Conservation (phyloP, 2,329 filamentous ascomycete genomes). For the Didymella pomorum region DNA sequence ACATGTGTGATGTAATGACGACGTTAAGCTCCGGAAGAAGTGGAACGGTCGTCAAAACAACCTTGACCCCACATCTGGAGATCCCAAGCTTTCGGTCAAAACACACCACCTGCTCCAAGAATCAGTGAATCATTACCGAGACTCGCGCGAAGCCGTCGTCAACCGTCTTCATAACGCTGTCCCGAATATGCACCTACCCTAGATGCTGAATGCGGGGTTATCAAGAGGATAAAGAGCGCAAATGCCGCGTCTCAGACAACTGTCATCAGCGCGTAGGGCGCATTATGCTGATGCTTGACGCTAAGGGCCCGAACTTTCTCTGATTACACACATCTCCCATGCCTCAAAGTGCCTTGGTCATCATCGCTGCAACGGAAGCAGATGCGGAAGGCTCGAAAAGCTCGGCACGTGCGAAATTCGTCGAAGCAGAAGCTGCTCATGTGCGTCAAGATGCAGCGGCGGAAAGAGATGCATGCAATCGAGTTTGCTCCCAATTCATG, state of each 20-base stretch:
- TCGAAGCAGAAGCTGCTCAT: background rate
- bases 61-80: conserved; percentile 9
- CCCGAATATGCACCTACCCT: conserved; percentile 2
- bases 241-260: conserved; percentile 4
- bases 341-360: background rate
- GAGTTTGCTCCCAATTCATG: background rate
- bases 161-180: background rate
- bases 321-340: background rate
- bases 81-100: background rate
- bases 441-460: background rate
- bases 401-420: background rate
- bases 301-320: background rate
- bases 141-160: conserved; percentile 1
- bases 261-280: background rate
- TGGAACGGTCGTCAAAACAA: conserved; percentile 12
- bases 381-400: background rate
- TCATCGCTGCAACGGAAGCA: background rate
- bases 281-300: background rate
- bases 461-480: background rate
- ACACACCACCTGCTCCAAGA: conserved; percentile 1
- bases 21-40: conserved; percentile 16
- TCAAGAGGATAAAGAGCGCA: background rate
- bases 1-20: conserved; percentile 19
- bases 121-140: too few species aligned
- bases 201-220: conserved; percentile 7